Conservation (phyloP, 768 basidiomycete genomes). For the Trametes sanguinea region DNA sequence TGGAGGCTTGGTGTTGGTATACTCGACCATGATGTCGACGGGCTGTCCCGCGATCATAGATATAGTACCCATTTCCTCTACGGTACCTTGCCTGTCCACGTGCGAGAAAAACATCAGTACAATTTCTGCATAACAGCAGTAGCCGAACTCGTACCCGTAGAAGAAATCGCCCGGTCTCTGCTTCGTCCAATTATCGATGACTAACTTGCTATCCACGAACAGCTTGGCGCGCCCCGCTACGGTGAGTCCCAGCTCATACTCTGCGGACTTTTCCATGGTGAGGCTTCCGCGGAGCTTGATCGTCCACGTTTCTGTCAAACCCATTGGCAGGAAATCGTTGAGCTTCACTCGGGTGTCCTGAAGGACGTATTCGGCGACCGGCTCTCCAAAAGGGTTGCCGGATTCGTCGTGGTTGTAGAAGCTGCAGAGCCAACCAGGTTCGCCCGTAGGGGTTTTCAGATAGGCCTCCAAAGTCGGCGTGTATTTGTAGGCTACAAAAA, state of each 20-base stretch:
- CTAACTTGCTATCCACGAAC: slow-evolving; percentile 56
- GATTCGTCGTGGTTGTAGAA: slow-evolving; percentile 60
- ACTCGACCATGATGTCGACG: slow-evolving; percentile 59
- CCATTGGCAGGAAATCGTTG: slow-evolving; percentile 64
- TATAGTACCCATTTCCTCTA: slow-evolving; percentile 59
- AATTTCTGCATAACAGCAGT: neutral
- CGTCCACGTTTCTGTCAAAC: slow-evolving; percentile 55
- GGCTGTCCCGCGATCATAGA: slow-evolving; percentile 47
- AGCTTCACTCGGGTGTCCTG: slow-evolving; percentile 65
- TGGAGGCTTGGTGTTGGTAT: slow-evolving; percentile 61
- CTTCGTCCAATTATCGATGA: slow-evolving; percentile 72
- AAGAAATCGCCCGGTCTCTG: slow-evolving; percentile 71
- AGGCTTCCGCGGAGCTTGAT: slow-evolving; percentile 58
- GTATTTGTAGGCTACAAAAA: slow-evolving; percentile 58
- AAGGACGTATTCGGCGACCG: slow-evolving; percentile 49
- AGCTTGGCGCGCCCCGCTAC: slow-evolving; percentile 68
- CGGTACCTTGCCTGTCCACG: slow-evolving; percentile 55
- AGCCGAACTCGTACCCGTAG: slow-evolving; percentile 50
- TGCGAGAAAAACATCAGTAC: neutral
- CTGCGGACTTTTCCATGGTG: slow-evolving; percentile 47
- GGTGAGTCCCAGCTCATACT: slow-evolving; percentile 63
- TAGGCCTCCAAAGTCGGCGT: slow-evolving; percentile 67
- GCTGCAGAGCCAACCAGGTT: slow-evolving; percentile 62
- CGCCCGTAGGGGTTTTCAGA: slow-evolving; percentile 51
- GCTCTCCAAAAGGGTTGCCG: slow-evolving; percentile 44